Base-by-base conservation (phyloP, 768 basidiomycete genomes). In the Arthromyces matolae region DNA sequence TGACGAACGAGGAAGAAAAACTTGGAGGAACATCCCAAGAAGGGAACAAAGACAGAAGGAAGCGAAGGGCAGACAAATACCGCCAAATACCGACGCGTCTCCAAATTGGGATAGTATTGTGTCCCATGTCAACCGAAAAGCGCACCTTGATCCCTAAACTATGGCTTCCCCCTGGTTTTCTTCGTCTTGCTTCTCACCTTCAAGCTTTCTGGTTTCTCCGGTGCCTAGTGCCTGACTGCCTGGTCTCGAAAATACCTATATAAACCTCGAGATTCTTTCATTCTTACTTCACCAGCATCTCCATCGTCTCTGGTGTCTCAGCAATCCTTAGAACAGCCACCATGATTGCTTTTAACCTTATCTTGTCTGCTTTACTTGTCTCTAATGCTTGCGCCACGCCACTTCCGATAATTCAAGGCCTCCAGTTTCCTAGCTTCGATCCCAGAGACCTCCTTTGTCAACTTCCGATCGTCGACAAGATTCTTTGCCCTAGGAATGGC, bases 361-460 rank as follows among this genome's bases (percentile, higher is more conserved):
- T 71, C 49, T 42, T 67, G 47, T 51, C 65, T 28, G 57, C 59
- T 50, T 49, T 72, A 34, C 56, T 71, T 25, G 45, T 67, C 45
- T 36, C 58, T 44, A 57, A 66, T 28, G 60, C 52, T 23, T 57
- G 49, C 55, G 76, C 64, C 44, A 64, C 60, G 51, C 71, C 65
- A 16, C 42, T 56, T 27, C 49, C 53, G 35, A 22, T 16, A 18
- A n/a, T 27, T 8, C 9, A 50, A 9, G 42, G 55, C 22, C 54
- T 72, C 45, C 58, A 55, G 18, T 64, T 76, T 45, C 71, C 71
- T 8, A 62, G 56, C 18, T 41, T 69, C 52, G 65, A 71, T 52
- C 65, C 71, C 20, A 59, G 60, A 42, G 69, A 71, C 29, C 61
- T 76, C 8, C 60, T 80, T 14, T 81, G 80, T 66, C 64, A 70